Evolutionary conservation across 2,329 filamentous ascomycete genomes (phyloP), one percentile per base, ranked within the genome.

Genomic region (Fusarium incarnatum): DNA sequence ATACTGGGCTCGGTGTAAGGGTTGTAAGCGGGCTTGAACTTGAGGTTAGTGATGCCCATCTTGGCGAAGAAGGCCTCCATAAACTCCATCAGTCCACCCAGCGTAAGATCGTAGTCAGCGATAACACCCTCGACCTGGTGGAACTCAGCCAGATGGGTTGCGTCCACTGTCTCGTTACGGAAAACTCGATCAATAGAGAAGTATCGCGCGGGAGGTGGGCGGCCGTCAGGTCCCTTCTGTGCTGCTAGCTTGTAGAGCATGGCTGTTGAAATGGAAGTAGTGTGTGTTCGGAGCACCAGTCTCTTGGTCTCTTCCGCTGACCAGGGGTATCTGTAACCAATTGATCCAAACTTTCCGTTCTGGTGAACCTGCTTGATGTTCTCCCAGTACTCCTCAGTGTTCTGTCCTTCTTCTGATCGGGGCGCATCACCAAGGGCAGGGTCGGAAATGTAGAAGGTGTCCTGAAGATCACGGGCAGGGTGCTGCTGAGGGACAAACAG

Each of bases 181-280:
- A 99, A 99, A 66, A 99, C 96, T 57, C 96, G 90, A 82, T 99
- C 96, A 79, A 99, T 99, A 67, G 94, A 97, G 86, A 99, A 99
- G 85, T 97, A 98, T 67, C 94, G 91, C n/a, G 94, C 94, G 37
- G 89, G 87, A 18, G 86, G 87, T 48, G 87, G 86, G 55, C 84
- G 83, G 48, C 88, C 88, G 74, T 90, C 87, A 8, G 93, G 92
- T 16, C 93, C 91, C 64, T 93, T 94, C 78, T 92, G 88, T 60
- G 91, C 88, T 28, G 96, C 94, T 55, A 99, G 88, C 78, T 94
- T 94, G 83, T 97, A 91, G 71, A 99, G 88, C 85, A 97, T 94
- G 77, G 93, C 93, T 28, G 95, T 92, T 41, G 92, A 97, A 69
- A 97, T 91, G 55, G 96, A 92, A 32, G 96, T 99, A 6, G 96